phyloP scores from a whole-genome alignment of 805 yeast species.

The Cyberlindnera euphorbiiphila region DNA sequence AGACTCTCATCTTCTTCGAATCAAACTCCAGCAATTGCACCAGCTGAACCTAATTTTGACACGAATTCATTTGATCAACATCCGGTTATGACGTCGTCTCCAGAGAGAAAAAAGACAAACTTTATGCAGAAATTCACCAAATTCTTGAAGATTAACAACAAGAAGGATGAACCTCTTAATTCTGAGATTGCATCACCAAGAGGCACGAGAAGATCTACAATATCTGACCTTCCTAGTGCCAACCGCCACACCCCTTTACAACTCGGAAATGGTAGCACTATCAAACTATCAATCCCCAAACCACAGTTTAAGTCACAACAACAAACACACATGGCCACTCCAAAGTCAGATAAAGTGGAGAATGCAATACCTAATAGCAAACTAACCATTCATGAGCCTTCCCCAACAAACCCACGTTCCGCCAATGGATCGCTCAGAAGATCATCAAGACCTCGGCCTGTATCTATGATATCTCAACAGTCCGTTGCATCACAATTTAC shows the following conservation, averaged over 20 bases:
- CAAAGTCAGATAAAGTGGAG: background rate
- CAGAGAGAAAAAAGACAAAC: slow-evolving; percentile 29
- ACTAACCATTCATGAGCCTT: slow-evolving; percentile 28
- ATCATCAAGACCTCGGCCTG: slow-evolving; percentile 36
- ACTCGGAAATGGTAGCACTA: background rate
- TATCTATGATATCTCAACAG: slow-evolving; percentile 48
- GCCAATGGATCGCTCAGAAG: slow-evolving; percentile 5
- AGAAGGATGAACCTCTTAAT: slow-evolving; percentile 13
- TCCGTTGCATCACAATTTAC: slow-evolving; percentile 45
- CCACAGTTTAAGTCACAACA: background rate
- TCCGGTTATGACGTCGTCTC: slow-evolving; percentile 15
- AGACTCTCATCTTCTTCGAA: slow-evolving; percentile 5
- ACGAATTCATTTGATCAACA: slow-evolving; percentile 2
- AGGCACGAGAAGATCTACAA: slow-evolving; percentile 6
- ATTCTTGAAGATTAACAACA: slow-evolving; percentile 31
- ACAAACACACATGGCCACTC: background rate
- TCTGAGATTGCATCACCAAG: slow-evolving; percentile 4
- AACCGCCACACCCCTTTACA: too few relatives aligned
- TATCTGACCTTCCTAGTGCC: slow-evolving; percentile 2
- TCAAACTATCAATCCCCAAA: slow-evolving; percentile 1
- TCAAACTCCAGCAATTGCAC: slow-evolving; percentile 4
- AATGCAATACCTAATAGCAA: slow-evolving; percentile 1
- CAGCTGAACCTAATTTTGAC: slow-evolving; percentile 5
- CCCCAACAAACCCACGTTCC: slow-evolving; percentile 21
- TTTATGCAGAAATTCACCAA: slow-evolving; percentile 32